Base-by-base conservation (phyloP, 1,284 basidiomycete genomes). In the Marasmius sp. region DNA sequence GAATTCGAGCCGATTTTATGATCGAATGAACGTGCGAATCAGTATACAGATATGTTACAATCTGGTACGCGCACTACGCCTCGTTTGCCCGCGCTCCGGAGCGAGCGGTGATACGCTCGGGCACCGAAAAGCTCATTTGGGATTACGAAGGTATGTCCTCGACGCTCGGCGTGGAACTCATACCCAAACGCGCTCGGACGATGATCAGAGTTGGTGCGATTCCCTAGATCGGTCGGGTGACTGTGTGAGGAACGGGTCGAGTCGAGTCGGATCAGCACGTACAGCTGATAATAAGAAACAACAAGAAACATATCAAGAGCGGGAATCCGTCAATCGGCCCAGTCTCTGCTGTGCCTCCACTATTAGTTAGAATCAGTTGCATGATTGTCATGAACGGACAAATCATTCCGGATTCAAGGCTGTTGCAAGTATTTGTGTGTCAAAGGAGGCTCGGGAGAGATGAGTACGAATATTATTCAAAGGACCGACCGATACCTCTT, bases 321-420 rank as follows among this genome's bases (percentile, higher is more conserved):
- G 27, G 27, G 27, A 27, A 5, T 27, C 27, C 27, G 27, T 27
- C 27, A 2, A 27, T 27, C 27, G 27, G 27, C 27, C 27, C 27
- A 5, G 5, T 27, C 27, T 27, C 27, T 27, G 27, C 5, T 27
- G 27, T 27, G 27, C 27, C n/a, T 2, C 8, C 2, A 8, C 2
- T 20, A 20, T 47, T 47, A 8, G 11, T 14, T 8, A 14, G 20
- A n/a, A 10, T n/a, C 9, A 54, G 16, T 8, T 54, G 52, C 16
- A 54, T 20, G 9, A 38, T 8, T n/a, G 38, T 54, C n/a, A 6
- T 14, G 14, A 54, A 11, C 6, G 52, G 52, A 37, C 38, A 54
- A n/a, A 54, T 33, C 36, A 38, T 54, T n/a, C 52, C 52, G 38
- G 52, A 54, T 38, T 54, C 52, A 10, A 54, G 52, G 52, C 33